Evolutionary conservation across 1,284 basidiomycete species (phyloP).

Genomic region (Xerocomus nothofagi): DNA sequence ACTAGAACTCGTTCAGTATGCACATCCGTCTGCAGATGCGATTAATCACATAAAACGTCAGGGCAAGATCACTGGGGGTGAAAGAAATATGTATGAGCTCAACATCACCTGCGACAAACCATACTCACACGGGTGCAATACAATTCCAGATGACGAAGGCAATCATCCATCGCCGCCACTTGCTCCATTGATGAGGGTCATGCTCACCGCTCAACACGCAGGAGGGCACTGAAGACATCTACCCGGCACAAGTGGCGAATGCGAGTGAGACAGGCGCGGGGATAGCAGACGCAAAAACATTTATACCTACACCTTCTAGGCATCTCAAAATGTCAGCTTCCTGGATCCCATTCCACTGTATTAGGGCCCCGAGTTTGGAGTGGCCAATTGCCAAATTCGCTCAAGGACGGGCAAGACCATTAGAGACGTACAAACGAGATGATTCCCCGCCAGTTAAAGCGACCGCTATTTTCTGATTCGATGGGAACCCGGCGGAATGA

Average conservation of each 20-base stretch:
- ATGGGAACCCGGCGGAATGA: not conserved
- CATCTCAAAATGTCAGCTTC: not conserved
- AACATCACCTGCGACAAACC: not conserved
- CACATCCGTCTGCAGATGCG: not conserved
- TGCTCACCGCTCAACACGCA: slow-evolving; percentile 18
- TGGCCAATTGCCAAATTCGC: slow-evolving; percentile 27
- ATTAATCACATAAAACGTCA: slow-evolving; percentile 28
- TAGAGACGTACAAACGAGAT: not conserved
- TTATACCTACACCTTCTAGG: slow-evolving; percentile 16
- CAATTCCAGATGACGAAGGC: slow-evolving; percentile 30
- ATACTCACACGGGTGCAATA: slow-evolving; percentile 31
- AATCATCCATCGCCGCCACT: slow-evolving; percentile 30
- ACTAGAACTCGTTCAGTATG: slow-evolving; percentile 18
- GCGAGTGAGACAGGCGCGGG: not conserved
- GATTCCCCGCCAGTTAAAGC: not conserved
- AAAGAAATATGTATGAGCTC: slow-evolving; percentile 1
- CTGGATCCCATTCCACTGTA: not conserved
- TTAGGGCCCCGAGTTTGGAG: not conserved
- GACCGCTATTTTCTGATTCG: slow-evolving; percentile 20
- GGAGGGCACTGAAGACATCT: slow-evolving; percentile 25
- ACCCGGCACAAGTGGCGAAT: not conserved
- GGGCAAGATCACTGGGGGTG: slow-evolving; percentile 21
- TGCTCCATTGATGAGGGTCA: slow-evolving; percentile 31
- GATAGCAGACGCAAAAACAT: not conserved
- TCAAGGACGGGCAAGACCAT: not conserved